These are phyloP conservation scores for Radiomyces spectabilis DNA, from an alignment of 192 early-diverging fungal species.

Conservation along the genomic window DNA sequence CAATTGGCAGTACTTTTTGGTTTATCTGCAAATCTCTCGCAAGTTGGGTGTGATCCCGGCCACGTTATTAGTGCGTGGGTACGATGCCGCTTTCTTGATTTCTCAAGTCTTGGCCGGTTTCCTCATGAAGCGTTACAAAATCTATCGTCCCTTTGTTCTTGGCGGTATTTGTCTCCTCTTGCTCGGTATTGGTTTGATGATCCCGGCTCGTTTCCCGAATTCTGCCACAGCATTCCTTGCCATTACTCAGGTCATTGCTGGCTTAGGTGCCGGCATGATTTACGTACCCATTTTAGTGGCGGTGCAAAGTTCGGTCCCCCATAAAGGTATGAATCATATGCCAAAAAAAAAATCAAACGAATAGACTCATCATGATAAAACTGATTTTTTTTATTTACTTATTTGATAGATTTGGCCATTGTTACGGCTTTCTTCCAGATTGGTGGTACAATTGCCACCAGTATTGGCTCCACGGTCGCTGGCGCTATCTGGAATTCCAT, in stretches of 20 bases:
- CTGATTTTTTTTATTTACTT: neutral
- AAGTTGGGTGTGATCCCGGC: constrained; percentile 1
- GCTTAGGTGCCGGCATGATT: constrained; percentile 9
- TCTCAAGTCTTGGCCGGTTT: constrained; percentile 4
- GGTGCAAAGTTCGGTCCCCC: constrained; percentile 9
- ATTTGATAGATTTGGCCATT: constrained; percentile 6
- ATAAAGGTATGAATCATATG: neutral
- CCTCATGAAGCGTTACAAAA: constrained; percentile 4
- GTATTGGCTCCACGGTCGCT: constrained; percentile 5
- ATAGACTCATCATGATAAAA: too few relatives aligned
- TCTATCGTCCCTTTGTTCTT: constrained; percentile 5
- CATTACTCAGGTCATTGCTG: constrained; percentile 10
- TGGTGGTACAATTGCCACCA: constrained; percentile 2
- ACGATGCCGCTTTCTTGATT: constrained; percentile 6
- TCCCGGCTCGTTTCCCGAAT: constrained; percentile 6
- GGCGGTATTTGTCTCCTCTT: constrained; percentile 2
- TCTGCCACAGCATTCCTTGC: constrained; percentile 2
- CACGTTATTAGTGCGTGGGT: neutral
- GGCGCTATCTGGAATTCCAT: constrained; percentile 9
- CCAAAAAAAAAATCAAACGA: neutral
- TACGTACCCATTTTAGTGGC: constrained; percentile 5
- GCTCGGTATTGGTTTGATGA: constrained; percentile 14
- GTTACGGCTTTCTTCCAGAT: constrained; percentile 9
- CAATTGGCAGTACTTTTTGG: constrained; percentile 7
- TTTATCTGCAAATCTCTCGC: constrained; percentile 7